Percentiles rank a stretch among this genome's conserved stretches.
Evolutionary conservation across 371 early-diverging fungal genomes (phyloP).

Genomic region (Circinella umbellata): DNA sequence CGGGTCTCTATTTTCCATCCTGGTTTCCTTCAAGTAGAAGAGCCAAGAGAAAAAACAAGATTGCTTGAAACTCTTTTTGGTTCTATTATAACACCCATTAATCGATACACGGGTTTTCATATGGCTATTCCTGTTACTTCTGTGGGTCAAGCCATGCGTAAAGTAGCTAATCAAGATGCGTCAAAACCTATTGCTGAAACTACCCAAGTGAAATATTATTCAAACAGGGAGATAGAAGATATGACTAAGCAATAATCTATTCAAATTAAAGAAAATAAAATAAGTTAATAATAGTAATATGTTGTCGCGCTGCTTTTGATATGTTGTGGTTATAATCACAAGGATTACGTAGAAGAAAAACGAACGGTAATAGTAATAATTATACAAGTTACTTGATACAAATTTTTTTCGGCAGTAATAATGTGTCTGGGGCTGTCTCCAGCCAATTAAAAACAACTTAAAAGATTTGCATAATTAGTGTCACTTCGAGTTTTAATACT

Average conservation of each 20-base stretch:
- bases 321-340: too few relatives aligned
- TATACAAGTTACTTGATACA: too few relatives aligned
- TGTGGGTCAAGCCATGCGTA: slow-evolving; percentile 46
- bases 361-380: too few relatives aligned
- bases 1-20: slow-evolving; percentile 71
- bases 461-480: too few relatives aligned
- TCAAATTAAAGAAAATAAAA: not conserved
- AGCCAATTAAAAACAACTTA: too few relatives aligned
- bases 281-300: not conserved
- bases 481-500: too few relatives aligned
- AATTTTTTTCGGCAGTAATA: too few relatives aligned
- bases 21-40: slow-evolving; percentile 56
- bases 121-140: slow-evolving; percentile 24
- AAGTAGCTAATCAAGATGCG: slow-evolving; percentile 15
- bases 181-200: slow-evolving; percentile 4
- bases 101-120: slow-evolving; percentile 22
- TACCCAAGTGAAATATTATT: slow-evolving; percentile 7
- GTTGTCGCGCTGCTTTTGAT: not conserved
- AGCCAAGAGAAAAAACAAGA: slow-evolving; percentile 32
- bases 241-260: not conserved
- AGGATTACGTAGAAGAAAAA: too few relatives aligned
- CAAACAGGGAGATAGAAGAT: slow-evolving; percentile 18
- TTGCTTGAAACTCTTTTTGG: slow-evolving; percentile 22
- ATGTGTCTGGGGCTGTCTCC: too few relatives aligned
- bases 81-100: slow-evolving; percentile 20